Conservation (phyloP, 441 rosid genomes). For the Kokia cookei region DNA sequence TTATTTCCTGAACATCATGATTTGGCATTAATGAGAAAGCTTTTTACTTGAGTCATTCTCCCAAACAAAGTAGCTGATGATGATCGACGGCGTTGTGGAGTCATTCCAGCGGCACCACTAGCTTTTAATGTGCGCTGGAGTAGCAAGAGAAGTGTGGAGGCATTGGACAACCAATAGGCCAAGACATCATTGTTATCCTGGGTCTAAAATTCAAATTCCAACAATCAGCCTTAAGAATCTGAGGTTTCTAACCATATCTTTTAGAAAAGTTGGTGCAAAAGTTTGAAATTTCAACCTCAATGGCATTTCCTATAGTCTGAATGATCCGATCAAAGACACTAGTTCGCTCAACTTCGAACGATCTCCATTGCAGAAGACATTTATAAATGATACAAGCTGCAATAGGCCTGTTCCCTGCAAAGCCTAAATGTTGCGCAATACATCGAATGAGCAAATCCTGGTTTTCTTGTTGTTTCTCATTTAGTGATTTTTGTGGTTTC, state of each 20-base stretch:
- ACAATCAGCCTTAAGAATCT: constrained; percentile 14
- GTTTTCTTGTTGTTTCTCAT: constrained; percentile 97
- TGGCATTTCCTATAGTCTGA: constrained; percentile 92
- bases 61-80: constrained; percentile 98
- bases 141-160: constrained; percentile 89
- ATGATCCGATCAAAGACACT: constrained; percentile 94
- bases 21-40: background rate
- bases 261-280: background rate
- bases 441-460: constrained; percentile 96
- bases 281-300: constrained; percentile 60
- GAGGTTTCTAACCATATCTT: background rate
- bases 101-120: constrained; percentile 97
- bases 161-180: constrained; percentile 98
- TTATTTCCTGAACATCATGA: background rate
- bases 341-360: constrained; percentile 96
- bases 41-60: constrained; percentile 84
- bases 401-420: constrained; percentile 74
- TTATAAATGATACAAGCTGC: constrained; percentile 97
- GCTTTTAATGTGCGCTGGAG: constrained; percentile 97
- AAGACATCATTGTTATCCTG: constrained; percentile 86
- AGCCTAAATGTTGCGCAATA: constrained; percentile 83
- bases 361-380: constrained; percentile 96
- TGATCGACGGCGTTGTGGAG: constrained; percentile 98
- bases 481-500: constrained; percentile 86
- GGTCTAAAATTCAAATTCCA: constrained; percentile 46